A percentile compares a stretch with the other conserved stretches of the same genome.
These are phyloP conservation scores for Cytospora piceicola DNA, from an alignment of 2,329 filamentous ascomycete genomes.

Conservation along the genomic window DNA sequence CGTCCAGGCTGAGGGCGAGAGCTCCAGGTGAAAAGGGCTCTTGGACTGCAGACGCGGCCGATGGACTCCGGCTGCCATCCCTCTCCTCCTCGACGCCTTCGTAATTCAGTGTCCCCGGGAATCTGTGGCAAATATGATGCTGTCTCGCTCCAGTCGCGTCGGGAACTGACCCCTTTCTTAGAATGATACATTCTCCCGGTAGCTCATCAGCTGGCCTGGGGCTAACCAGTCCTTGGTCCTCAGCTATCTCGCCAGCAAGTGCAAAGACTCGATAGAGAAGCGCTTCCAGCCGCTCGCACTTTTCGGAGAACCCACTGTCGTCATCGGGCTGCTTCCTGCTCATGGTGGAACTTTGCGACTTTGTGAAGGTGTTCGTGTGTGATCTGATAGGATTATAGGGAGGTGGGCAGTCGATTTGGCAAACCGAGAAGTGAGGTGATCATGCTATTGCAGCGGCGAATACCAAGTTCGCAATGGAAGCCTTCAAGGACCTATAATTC, in stretches of 20 bases:
- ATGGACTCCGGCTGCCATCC: slow-evolving; percentile 2
- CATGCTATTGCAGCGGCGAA: not conserved
- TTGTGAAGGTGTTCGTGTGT: not conserved
- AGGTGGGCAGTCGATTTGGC: not conserved
- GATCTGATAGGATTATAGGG: not conserved
- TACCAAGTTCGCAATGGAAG: not conserved
- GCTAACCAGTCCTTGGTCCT: not conserved
- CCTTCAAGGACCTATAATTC: not conserved
- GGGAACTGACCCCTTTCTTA: slow-evolving; percentile 8
- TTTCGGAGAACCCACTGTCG: not conserved
- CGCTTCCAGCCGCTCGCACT: slow-evolving; percentile 11
- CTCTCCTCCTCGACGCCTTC: not conserved
- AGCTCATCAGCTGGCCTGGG: not conserved
- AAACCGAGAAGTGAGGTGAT: not conserved
- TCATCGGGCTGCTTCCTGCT: not conserved
- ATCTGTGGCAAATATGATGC: not conserved
- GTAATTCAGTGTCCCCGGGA: not conserved
- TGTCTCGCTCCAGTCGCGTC: not conserved
- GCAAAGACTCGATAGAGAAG: slow-evolving; percentile 22
- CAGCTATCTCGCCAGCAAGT: slow-evolving; percentile 24
- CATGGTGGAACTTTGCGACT: not conserved
- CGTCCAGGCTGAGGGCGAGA: slow-evolving; percentile 26
- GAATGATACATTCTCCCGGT: slow-evolving; percentile 15
- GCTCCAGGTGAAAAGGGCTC: slow-evolving; percentile 25
- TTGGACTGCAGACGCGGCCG: slow-evolving; percentile 17